phyloP scores from a whole-genome alignment of 768 basidiomycete species.

The Suillus fuscotomentosus region DNA sequence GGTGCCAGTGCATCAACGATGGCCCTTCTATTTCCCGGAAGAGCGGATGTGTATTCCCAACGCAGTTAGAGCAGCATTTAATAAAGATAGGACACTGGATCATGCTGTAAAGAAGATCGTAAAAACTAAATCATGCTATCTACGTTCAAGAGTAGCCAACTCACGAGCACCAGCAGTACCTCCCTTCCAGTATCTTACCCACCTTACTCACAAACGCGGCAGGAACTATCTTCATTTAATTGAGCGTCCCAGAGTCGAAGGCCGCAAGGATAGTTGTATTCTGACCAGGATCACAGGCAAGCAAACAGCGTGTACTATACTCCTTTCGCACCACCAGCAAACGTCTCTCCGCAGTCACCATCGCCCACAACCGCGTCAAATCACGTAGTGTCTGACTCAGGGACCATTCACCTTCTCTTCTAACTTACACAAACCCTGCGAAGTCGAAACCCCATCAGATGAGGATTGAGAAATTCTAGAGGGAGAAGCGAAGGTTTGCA shows the following conservation, averaged over 20 bases:
- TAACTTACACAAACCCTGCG: not conserved
- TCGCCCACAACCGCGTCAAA: slow-evolving; percentile 64
- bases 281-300: not conserved
- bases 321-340: slow-evolving; percentile 47
- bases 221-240: slow-evolving; percentile 14
- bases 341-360: slow-evolving; percentile 62
- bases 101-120: slow-evolving; percentile 43
- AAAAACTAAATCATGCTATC: slow-evolving; percentile 32
- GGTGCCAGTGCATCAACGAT: slow-evolving; percentile 53
- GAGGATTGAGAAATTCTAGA: not conserved
- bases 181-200: slow-evolving; percentile 45
- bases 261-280: slow-evolving; percentile 31
- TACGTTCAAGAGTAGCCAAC: slow-evolving; percentile 27
- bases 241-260: slow-evolving; percentile 28
- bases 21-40: slow-evolving; percentile 50
- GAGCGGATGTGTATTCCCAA: slow-evolving; percentile 46
- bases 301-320: not conserved
- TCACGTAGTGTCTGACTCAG: slow-evolving; percentile 51
- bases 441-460: not conserved
- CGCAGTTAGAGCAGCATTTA: slow-evolving; percentile 27
- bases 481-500: not conserved
- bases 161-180: slow-evolving; percentile 50
- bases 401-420: slow-evolving; percentile 25
- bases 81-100: slow-evolving; percentile 19
- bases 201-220: slow-evolving; percentile 27